Evolutionary conservation across 768 basidiomycete species (phyloP), one percentile per base, ranked within the genome.

Genomic region (Trametes meyenii): DNA sequence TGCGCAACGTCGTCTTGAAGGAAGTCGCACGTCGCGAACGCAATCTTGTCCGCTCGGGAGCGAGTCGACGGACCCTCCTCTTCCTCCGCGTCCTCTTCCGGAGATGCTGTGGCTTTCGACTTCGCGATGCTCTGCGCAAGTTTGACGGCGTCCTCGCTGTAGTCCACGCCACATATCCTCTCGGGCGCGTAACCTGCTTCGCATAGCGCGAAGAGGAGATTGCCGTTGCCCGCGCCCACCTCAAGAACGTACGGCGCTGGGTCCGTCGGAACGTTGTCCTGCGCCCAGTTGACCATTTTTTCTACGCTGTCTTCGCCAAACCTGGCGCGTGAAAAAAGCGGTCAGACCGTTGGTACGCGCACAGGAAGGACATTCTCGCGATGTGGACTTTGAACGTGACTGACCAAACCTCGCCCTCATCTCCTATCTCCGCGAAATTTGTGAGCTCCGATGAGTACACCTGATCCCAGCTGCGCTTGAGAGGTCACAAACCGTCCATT

Each of bases 391-490:
- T 33, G 29, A 33, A 33, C 29, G 29, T 3, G 29, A 71, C 82
- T 56, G 63, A 91, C 92, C 92, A 94, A 24, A 92, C 79, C 73
- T 94, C 92, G 38, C 92, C 92, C 72, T 92, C 90, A 69, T 94
- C 90, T 19, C 89, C 87, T 33, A 85, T 84, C 52, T 92, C 92
- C 33, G 84, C 76, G 62, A 92, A 94, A 68, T 90, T 89, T 39
- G 70, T 71, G 35, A 93, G 74, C 68, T 94, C 92, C 43, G 80
- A 78, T 40, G 85, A 77, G 72, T 94, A 94, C 8, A 90, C 86
- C 44, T 77, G 67, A 69, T 94, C 89, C 92, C 92, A 94, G 71
- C 91, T 93, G 39, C 26, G 3, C 36, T 21, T 29, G 38, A 12
- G 13, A 13, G 23, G 16, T n/a, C 0, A n/a, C 13, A 19, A 11